These are phyloP conservation scores for Malassezia pachydermatis DNA, from an alignment of 1,284 basidiomycete genomes.

Conservation along the genomic window DNA sequence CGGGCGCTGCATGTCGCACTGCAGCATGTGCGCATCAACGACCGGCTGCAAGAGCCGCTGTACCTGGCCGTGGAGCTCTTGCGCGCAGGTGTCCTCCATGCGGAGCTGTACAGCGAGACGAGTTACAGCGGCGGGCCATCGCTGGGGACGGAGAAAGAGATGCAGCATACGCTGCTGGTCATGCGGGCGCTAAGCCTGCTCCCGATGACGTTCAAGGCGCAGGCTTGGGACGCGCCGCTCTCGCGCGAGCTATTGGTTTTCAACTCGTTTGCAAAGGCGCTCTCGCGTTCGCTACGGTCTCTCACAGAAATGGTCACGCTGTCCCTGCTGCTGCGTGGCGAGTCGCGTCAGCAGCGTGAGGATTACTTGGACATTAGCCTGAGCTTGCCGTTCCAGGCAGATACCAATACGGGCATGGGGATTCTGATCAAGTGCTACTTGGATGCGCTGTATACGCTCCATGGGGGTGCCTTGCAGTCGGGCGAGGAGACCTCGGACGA, in stretches of 20 bases:
- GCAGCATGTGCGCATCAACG: constrained; percentile 68
- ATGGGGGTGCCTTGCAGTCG: constrained; percentile 54
- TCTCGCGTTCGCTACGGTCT: constrained; percentile 77
- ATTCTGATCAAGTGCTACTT: constrained; percentile 79
- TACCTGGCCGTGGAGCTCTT: constrained; percentile 78
- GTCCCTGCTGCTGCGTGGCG: constrained; percentile 79
- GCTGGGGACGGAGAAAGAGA: constrained; percentile 57
- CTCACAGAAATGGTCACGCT: constrained; percentile 80
- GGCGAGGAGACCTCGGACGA: constrained; percentile 59
- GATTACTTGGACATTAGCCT: constrained; percentile 85
- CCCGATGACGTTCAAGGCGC: constrained; percentile 70
- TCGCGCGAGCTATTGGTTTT: constrained; percentile 93
- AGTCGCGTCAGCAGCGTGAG: constrained; percentile 73
- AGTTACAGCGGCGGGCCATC: constrained; percentile 87
- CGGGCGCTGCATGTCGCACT: constrained; percentile 78
- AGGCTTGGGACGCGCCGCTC: constrained; percentile 63
- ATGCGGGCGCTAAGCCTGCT: constrained; percentile 92
- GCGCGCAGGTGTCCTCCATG: constrained; percentile 87
- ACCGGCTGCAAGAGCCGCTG: constrained; percentile 95
- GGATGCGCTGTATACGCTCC: constrained; percentile 71
- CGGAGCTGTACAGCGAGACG: constrained; percentile 75
- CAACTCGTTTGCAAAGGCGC: constrained; percentile 86
- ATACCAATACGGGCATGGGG: constrained; percentile 95
- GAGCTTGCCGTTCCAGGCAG: constrained; percentile 64
- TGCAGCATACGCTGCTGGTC: constrained; percentile 78